Percentiles rank a stretch among this genome's conserved stretches.
phyloP scores from a whole-genome alignment of 208 protist genomes.

The Blastocrithidia nonstop region DNA sequence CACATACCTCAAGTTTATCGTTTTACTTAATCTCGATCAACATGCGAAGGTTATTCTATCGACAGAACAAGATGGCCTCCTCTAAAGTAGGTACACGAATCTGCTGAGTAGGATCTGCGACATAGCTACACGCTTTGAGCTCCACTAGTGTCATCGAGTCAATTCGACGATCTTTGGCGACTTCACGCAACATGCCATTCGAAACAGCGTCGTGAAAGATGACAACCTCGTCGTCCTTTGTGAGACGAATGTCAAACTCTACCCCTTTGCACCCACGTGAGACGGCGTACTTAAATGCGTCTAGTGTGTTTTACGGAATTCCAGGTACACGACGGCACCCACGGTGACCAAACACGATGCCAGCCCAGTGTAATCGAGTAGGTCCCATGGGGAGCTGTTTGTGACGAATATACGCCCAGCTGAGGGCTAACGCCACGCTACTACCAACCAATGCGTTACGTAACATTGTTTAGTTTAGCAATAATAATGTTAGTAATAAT shows the following conservation, averaged over 20 bases:
- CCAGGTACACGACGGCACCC: constrained; percentile 54
- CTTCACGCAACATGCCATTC: constrained; percentile 21
- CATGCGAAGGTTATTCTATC: constrained; percentile 54
- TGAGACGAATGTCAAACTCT: constrained; percentile 76
- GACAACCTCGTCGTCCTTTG: constrained; percentile 70
- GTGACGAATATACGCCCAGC: constrained; percentile 54
- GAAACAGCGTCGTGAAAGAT: constrained; percentile 66
- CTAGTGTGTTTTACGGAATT: constrained; percentile 77
- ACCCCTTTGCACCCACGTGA: constrained; percentile 48
- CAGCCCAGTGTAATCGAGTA: constrained; percentile 52
- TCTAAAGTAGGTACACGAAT: constrained; percentile 73
- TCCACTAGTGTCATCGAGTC: constrained; percentile 61
- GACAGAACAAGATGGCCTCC: constrained; percentile 68
- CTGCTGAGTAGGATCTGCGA: constrained; percentile 43
- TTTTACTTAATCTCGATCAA: constrained; percentile 83
- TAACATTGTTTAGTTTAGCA: constrained; percentile 4
- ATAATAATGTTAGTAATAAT: neutral
- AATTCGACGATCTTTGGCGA: constrained; percentile 28
- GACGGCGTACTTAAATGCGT: constrained; percentile 74
- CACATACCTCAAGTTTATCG: constrained; percentile 26
- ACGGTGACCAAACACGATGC: constrained; percentile 77
- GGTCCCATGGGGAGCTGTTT: constrained; percentile 61
- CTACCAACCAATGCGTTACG: constrained; percentile 5
- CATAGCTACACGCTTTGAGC: constrained; percentile 41
- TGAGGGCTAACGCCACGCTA: constrained; percentile 21